A percentile compares a stretch with the other conserved stretches of the same genome.
phyloP scores from a whole-genome alignment of 179 eudicot species.

The Nepenthes alata region DNA sequence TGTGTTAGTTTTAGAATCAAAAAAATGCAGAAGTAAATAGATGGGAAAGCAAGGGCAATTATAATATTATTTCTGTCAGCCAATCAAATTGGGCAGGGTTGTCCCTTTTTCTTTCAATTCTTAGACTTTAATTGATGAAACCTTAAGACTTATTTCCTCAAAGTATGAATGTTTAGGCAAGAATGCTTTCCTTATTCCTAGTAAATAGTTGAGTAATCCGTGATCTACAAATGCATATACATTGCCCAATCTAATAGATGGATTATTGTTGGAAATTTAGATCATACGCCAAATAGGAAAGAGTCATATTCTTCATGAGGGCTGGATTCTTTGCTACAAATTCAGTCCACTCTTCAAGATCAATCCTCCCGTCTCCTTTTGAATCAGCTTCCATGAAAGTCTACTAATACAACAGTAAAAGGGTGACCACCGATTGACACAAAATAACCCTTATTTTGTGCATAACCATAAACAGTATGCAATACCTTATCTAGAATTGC shows the following conservation, averaged over 20 bases:
- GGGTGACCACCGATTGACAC: not conserved
- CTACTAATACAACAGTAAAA: constrained; percentile 15
- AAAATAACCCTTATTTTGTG: not conserved
- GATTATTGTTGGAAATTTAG: not conserved
- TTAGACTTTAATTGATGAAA: too few species aligned
- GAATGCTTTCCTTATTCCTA: not conserved
- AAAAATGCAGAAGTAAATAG: not conserved
- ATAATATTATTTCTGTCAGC: not conserved
- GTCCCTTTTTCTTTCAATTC: too few species aligned
- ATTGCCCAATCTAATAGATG: not conserved
- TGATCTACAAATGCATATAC: not conserved
- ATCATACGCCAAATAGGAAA: constrained; percentile 42
- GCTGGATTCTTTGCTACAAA: constrained; percentile 49
- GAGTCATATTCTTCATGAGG: constrained; percentile 58
- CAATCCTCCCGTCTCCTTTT: constrained; percentile 66
- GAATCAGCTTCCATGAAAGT: constrained; percentile 50
- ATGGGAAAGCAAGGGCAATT: not conserved
- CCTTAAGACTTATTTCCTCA: too few species aligned
- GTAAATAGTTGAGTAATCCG: too few species aligned
- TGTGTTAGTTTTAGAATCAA: not conserved
- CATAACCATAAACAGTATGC: not conserved
- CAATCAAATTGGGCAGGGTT: too few species aligned
- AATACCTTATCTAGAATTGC: constrained; percentile 60
- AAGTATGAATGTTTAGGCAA: not conserved
- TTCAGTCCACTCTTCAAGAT: constrained; percentile 56